These are phyloP conservation scores for Fusarium praegraminearum DNA, from an alignment of 2,329 filamentous ascomycete species.

Conservation along the genomic window DNA sequence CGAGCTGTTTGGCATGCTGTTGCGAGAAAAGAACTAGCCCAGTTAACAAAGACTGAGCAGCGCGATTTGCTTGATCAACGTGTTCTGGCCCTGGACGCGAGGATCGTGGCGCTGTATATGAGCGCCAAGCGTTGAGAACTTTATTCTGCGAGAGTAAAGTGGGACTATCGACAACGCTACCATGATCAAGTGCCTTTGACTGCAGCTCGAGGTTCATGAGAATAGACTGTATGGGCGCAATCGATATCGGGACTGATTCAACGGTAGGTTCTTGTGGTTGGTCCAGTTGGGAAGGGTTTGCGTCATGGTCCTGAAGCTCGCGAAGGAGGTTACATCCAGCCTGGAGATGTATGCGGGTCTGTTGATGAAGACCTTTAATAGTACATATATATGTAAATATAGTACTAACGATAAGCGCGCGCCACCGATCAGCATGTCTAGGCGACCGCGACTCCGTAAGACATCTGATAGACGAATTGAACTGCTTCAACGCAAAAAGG, in stretches of 20 bases:
- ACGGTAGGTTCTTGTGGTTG: too few species aligned
- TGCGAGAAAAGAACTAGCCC: constrained; percentile 11
- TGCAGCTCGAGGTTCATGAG: constrained; percentile 1
- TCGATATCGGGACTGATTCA: neutral
- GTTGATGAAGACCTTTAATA: constrained; percentile 13
- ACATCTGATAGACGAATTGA: constrained; percentile 1
- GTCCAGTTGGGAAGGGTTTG: neutral
- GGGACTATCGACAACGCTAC: neutral
- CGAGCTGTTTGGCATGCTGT: constrained; percentile 2
- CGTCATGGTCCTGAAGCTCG: neutral
- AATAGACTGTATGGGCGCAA: constrained; percentile 1
- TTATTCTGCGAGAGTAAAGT: neutral
- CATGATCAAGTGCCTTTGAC: neutral
- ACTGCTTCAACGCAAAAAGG: constrained; percentile 6
- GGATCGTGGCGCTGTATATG: constrained; percentile 1
- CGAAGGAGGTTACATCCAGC: constrained; percentile 17
- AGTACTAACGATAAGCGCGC: constrained; percentile 19
- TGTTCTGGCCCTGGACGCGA: neutral
- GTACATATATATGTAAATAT: constrained; percentile 18
- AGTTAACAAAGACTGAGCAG: constrained; percentile 5
- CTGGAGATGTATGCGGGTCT: constrained; percentile 10
- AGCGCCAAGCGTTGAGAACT: constrained; percentile 8
- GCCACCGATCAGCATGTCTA: constrained; percentile 14
- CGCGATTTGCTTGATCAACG: neutral
- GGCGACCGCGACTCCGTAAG: constrained; percentile 6